Percentiles rank a stretch among this genome's conserved stretches.
These are phyloP conservation scores for Euphorbia pulcherrima DNA, from an alignment of 345 rosid genomes.

Conservation along the genomic window DNA sequence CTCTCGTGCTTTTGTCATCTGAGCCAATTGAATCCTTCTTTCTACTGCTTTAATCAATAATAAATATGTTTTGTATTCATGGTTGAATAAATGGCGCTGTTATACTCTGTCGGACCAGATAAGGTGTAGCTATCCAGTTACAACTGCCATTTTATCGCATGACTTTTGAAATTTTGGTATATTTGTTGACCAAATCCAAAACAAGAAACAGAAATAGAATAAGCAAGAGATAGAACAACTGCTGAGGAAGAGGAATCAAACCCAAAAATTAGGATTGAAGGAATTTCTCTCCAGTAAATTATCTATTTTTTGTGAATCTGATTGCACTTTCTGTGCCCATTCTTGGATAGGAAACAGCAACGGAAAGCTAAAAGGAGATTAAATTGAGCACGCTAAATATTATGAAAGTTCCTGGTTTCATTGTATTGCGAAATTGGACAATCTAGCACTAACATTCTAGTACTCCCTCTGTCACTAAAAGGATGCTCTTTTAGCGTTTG, in stretches of 20 bases:
- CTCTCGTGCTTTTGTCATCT: conserved; percentile 12
- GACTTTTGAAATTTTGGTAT: neutral
- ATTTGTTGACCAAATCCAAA: neutral
- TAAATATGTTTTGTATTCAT: neutral
- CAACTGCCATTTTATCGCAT: neutral
- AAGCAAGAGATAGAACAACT: neutral
- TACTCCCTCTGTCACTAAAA: too few species aligned
- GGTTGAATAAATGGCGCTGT: neutral
- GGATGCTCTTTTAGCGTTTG: too few species aligned
- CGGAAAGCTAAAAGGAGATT: neutral
- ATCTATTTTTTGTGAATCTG: neutral
- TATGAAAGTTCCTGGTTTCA: neutral
- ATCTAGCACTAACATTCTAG: neutral
- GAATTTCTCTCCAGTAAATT: neutral
- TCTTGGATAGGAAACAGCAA: neutral
- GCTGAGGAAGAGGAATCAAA: neutral
- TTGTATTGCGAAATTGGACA: neutral
- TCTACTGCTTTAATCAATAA: conserved; percentile 1
- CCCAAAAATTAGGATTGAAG: neutral
- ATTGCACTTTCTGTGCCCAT: neutral
- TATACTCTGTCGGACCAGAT: neutral
- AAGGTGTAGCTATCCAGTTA: neutral
- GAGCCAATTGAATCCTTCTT: neutral
- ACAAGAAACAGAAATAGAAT: neutral
- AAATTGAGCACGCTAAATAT: neutral